These are phyloP conservation scores for Claviceps sp. DNA, from an alignment of 2,329 filamentous ascomycete species.

Conservation along the genomic window DNA sequence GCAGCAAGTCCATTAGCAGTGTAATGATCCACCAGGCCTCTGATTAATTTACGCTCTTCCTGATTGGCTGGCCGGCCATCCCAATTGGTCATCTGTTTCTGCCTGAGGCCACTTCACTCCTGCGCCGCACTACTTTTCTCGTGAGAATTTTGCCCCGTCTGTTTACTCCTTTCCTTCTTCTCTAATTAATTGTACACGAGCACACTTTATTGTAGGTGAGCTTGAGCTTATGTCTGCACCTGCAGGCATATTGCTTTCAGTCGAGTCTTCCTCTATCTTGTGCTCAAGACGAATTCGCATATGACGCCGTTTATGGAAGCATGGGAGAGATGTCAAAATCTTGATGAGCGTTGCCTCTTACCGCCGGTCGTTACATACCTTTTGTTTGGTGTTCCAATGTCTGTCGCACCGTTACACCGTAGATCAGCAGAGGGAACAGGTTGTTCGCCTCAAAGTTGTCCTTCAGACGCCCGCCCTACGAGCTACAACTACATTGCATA, in stretches of 20 bases:
- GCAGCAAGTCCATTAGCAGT: slow-evolving; percentile 14
- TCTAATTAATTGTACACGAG: slow-evolving; percentile 48
- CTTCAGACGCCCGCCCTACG: slow-evolving; percentile 30
- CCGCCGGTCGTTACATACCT: slow-evolving; percentile 54
- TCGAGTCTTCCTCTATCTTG: slow-evolving; percentile 63
- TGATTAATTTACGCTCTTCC: slow-evolving; percentile 30
- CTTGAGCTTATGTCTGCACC: slow-evolving; percentile 34
- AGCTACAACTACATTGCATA: slow-evolving; percentile 93
- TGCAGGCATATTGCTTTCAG: slow-evolving; percentile 26
- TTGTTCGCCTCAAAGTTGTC: background rate
- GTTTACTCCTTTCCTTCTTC: slow-evolving; percentile 24
- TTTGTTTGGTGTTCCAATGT: background rate
- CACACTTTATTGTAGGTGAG: slow-evolving; percentile 61
- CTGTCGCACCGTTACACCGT: too few species aligned
- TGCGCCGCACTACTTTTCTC: slow-evolving; percentile 5
- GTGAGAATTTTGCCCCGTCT: slow-evolving; percentile 10
- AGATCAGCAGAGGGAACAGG: background rate
- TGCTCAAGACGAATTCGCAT: slow-evolving; percentile 42
- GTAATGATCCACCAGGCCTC: slow-evolving; percentile 10
- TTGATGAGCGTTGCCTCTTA: slow-evolving; percentile 56
- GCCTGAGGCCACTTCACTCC: slow-evolving; percentile 4
- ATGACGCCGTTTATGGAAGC: slow-evolving; percentile 59
- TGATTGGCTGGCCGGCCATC: slow-evolving; percentile 24
- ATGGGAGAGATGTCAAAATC: slow-evolving; percentile 41
- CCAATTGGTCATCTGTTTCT: background rate